A percentile compares a stretch with the other conserved stretches of the same genome.
Conservation (phyloP, 1,284 basidiomycete species). For the Ustilago loliicola region DNA sequence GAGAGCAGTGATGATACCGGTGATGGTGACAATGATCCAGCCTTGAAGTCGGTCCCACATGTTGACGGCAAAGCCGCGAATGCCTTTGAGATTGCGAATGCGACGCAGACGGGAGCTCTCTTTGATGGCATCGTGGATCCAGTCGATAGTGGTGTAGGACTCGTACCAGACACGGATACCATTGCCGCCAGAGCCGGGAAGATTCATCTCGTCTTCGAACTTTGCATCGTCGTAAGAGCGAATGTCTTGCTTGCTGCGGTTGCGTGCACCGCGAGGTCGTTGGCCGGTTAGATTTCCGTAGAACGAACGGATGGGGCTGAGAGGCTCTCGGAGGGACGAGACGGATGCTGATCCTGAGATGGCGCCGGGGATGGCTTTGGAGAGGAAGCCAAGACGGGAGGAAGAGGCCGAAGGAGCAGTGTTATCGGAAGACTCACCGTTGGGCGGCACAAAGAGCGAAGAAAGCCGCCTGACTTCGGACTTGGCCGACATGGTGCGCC, state of each 20-base stretch:
- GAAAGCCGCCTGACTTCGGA: constrained; percentile 42
- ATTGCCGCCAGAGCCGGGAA: constrained; percentile 47
- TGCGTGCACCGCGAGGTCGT: constrained; percentile 16
- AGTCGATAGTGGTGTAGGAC: constrained; percentile 69
- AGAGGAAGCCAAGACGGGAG: constrained; percentile 27
- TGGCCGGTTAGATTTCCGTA: constrained; percentile 31
- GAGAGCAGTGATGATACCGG: constrained; percentile 65
- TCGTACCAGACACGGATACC: constrained; percentile 64
- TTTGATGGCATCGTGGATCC: constrained; percentile 72
- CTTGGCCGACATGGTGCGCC: constrained; percentile 41
- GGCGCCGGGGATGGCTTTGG: constrained; percentile 18
- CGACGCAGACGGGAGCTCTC: constrained; percentile 69
- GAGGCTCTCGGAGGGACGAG: constrained; percentile 36
- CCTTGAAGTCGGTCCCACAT: constrained; percentile 81
- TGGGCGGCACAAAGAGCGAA: constrained; percentile 39
- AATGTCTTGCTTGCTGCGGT: constrained; percentile 21
- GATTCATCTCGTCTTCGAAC: constrained; percentile 50
- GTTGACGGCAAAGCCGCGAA: constrained; percentile 80
- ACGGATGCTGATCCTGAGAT: constrained; percentile 25
- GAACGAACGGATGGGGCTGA: constrained; percentile 46
- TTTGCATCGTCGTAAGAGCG: constrained; percentile 53
- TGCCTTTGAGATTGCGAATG: constrained; percentile 63
- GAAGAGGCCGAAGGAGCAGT: constrained; percentile 11
- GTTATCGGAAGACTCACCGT: constrained; percentile 1
- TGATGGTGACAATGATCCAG: constrained; percentile 89